A percentile compares a stretch with the other conserved stretches of the same genome.
phyloP scores from a whole-genome alignment of 2,329 filamentous ascomycete genomes.

The Colletotrichum tropicale region DNA sequence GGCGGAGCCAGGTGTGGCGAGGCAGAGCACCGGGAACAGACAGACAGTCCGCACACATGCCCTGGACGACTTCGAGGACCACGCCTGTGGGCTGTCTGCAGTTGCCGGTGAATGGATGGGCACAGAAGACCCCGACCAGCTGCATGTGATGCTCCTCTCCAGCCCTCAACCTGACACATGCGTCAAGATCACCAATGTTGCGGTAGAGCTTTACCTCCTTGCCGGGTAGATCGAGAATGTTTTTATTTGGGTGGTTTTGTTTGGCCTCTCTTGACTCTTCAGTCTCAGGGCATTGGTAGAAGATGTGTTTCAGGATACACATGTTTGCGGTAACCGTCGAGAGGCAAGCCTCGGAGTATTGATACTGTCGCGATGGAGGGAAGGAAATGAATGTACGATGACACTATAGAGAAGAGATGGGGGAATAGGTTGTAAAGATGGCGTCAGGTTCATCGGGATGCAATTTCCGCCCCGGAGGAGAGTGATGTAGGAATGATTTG shows the following conservation, averaged over 20 bases:
- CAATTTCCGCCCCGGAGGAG: not conserved
- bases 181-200: not conserved
- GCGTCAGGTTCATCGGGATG: not conserved
- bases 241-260: rapidly evolving
- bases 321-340: not conserved
- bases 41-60: not conserved
- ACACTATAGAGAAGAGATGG: not conserved
- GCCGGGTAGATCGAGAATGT: not conserved
- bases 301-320: not conserved
- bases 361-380: not conserved
- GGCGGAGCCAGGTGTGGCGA: not conserved
- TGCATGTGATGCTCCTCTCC: not conserved
- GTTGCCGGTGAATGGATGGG: not conserved
- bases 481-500: not conserved
- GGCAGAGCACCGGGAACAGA: not conserved
- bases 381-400: not conserved
- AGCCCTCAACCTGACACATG: not conserved
- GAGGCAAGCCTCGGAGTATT: not conserved
- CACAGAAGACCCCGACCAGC: not conserved
- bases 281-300: not conserved
- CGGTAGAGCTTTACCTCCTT: not conserved
- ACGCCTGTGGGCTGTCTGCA: not conserved
- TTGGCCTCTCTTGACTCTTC: not conserved
- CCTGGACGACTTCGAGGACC: not conserved
- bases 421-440: rapidly evolving